These are phyloP conservation scores for Leccinum angustisporum DNA, from an alignment of 1,284 basidiomycete genomes.

Conservation along the genomic window DNA sequence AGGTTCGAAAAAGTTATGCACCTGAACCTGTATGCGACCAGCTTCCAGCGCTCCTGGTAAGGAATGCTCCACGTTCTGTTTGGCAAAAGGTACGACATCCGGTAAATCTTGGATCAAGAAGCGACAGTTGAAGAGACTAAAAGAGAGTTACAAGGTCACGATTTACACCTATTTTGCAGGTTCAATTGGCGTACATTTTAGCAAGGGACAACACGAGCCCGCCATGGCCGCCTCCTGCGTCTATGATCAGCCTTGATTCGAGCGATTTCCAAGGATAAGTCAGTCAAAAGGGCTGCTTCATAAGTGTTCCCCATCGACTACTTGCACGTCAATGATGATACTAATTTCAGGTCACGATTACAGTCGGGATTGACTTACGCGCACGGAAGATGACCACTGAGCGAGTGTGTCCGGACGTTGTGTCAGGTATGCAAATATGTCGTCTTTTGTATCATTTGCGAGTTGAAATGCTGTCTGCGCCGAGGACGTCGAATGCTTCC, in stretches of 20 bases:
- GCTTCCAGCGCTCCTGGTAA: slow-evolving; percentile 3
- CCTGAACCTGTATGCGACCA: slow-evolving; percentile 7
- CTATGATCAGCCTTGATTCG: slow-evolving; percentile 3
- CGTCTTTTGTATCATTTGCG: slow-evolving; percentile 19
- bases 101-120: slow-evolving; percentile 8
- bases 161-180: neutral
- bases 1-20: slow-evolving; percentile 1
- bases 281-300: slow-evolving; percentile 7
- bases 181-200: slow-evolving; percentile 5
- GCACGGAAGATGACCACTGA: slow-evolving; percentile 7
- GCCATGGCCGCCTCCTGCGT: slow-evolving; percentile 7
- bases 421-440: slow-evolving; percentile 17
- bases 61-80: slow-evolving; percentile 1
- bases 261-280: slow-evolving; percentile 11
- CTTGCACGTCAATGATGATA: neutral
- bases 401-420: slow-evolving; percentile 1
- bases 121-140: neutral
- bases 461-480: slow-evolving; percentile 27
- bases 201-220: slow-evolving; percentile 10
- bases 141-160: neutral
- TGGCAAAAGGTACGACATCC: slow-evolving; percentile 3
- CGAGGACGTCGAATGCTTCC: slow-evolving; percentile 23
- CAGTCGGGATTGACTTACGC: neutral
- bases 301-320: slow-evolving; percentile 12
- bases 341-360: neutral